These are phyloP conservation scores for Exophiala calicioides DNA, from an alignment of 2,329 filamentous ascomycete species.

Conservation along the genomic window DNA sequence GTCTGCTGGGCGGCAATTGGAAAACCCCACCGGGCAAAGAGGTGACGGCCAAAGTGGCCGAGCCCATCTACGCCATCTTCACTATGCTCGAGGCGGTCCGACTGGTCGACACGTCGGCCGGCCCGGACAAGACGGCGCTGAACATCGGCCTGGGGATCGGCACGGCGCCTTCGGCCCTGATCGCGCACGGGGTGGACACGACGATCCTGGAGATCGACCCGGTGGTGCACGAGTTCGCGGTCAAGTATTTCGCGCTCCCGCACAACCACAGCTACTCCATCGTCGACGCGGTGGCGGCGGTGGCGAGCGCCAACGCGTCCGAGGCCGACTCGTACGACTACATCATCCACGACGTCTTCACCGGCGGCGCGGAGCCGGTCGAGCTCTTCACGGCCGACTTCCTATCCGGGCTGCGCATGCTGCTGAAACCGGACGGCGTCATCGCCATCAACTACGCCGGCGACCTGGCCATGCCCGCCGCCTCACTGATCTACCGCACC, in stretches of 20 bases:
- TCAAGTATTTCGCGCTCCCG: conserved; percentile 78
- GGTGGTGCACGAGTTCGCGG: conserved; percentile 79
- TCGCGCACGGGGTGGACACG: conserved; percentile 84
- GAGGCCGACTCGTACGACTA: conserved; percentile 68
- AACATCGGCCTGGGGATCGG: conserved; percentile 92
- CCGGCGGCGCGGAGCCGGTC: conserved; percentile 88
- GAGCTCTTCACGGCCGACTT: conserved; percentile 87
- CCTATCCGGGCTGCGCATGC: conserved; percentile 65
- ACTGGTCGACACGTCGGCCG: conserved; percentile 61
- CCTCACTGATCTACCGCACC: conserved; percentile 77
- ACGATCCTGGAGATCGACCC: conserved; percentile 96
- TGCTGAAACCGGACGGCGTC: conserved; percentile 76
- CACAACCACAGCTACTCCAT: conserved; percentile 77
- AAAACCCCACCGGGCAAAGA: conserved; percentile 51
- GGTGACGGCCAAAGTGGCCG: conserved; percentile 59
- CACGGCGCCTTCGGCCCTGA: conserved; percentile 82
- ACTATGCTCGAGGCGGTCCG: conserved; percentile 91
- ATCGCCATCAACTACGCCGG: conserved; percentile 97
- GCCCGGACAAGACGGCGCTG: conserved; percentile 58
- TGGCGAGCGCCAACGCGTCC: conserved; percentile 39
- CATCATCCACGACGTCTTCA: conserved; percentile 96
- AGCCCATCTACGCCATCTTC: conserved; percentile 96
- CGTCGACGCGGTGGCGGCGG: conserved; percentile 75
- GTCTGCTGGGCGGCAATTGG: conserved; percentile 91
- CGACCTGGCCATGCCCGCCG: conserved; percentile 74